Conservation (phyloP, 1,139 yeast species). For the Nakaseomyces delphensis region DNA sequence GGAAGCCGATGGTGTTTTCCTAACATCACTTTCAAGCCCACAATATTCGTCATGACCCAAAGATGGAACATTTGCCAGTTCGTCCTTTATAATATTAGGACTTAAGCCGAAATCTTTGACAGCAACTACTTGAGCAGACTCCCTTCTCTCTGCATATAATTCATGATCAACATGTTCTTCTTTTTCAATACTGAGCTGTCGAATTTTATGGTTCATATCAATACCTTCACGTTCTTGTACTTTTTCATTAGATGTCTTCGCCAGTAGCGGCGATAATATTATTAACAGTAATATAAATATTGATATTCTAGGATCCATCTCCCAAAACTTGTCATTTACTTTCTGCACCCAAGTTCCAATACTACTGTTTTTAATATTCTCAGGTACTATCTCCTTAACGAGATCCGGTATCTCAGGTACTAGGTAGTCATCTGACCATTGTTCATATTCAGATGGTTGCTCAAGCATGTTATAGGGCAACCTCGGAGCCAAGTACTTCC, state of each 20-base stretch:
- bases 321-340: background rate
- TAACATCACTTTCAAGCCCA: background rate
- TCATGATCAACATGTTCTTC: background rate
- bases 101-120: background rate
- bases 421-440: background rate
- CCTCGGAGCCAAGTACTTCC: background rate
- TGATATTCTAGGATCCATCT: conserved; percentile 4
- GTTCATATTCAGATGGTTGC: conserved; percentile 1
- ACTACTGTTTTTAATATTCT: background rate
- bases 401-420: background rate
- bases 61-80: background rate
- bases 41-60: background rate
- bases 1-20: conserved; percentile 3
- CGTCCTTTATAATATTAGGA: background rate
- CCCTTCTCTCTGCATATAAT: background rate
- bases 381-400: conserved; percentile 1
- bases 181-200: too few relatives aligned
- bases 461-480: background rate
- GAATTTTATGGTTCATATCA: background rate
- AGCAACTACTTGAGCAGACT: background rate
- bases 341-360: background rate
- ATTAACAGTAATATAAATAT: background rate
- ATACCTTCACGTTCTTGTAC: background rate
- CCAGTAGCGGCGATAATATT: background rate
- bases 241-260: background rate